Evolutionary conservation across 116 monocot genomes (phyloP).

Genomic region (Trichopus zeylanicus): DNA sequence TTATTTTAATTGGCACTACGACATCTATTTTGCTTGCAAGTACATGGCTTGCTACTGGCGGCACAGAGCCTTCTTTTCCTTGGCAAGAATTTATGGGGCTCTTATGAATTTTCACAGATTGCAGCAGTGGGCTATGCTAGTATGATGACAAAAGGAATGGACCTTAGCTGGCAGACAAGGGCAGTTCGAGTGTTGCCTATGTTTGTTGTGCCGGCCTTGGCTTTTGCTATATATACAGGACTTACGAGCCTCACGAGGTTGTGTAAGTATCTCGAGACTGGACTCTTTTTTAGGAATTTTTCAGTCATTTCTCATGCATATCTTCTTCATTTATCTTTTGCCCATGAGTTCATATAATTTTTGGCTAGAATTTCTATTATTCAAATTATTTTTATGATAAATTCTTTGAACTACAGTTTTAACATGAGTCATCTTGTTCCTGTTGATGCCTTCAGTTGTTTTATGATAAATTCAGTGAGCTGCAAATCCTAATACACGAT

Average conservation of each 20-base stretch:
- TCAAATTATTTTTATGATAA: too few relatives aligned
- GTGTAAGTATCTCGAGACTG: constrained; percentile 49
- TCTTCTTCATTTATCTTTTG: not conserved
- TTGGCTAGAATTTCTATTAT: too few relatives aligned
- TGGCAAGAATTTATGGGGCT: not conserved
- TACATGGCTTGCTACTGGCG: not conserved
- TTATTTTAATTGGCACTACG: too few relatives aligned
- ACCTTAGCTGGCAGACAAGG: constrained; percentile 60
- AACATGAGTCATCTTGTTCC: too few relatives aligned
- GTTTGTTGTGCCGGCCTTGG: constrained; percentile 51
- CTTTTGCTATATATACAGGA: constrained; percentile 40
- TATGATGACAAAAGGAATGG: constrained; percentile 40
- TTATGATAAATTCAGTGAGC: too few relatives aligned
- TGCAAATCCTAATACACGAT: too few relatives aligned
- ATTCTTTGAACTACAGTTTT: too few relatives aligned
- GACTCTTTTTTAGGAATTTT: not conserved
- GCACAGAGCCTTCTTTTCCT: not conserved
- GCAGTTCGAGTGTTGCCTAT: constrained; percentile 58
- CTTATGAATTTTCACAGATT: constrained; percentile 24
- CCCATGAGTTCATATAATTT: not conserved
- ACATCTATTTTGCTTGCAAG: not conserved
- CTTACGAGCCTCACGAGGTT: constrained; percentile 59
- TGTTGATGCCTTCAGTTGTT: too few relatives aligned
- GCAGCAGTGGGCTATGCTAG: constrained; percentile 58
- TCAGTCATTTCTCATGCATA: too few relatives aligned